Conservation (phyloP, 495 filamentous ascomycete species). For the Aspergillus campestris region DNA sequence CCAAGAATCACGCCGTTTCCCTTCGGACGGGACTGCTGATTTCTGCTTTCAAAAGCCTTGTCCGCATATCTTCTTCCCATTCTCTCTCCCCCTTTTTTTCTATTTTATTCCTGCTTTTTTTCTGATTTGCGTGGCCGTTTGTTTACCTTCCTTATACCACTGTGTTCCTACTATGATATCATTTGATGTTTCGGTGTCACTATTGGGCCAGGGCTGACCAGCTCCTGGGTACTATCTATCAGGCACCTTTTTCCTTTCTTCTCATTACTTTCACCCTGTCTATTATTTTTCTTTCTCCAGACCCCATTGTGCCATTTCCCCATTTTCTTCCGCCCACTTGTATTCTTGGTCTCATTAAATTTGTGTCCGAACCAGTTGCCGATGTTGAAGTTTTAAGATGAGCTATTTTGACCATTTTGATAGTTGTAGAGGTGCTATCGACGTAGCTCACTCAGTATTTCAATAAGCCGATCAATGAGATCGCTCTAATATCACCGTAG, state of each 20-base stretch:
- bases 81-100: slow-evolving; percentile 1
- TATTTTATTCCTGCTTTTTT: slow-evolving; percentile 5
- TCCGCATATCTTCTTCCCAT: not conserved
- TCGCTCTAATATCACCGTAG: no score
- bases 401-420: no score
- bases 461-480: no score
- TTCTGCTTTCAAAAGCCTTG: no score
- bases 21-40: no score
- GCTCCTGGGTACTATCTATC: slow-evolving; percentile 2
- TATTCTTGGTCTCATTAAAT: slow-evolving; percentile 1
- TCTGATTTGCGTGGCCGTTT: not conserved
- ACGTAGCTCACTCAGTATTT: no score
- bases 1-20: no score
- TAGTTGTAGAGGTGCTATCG: no score
- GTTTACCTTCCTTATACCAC: slow-evolving; percentile 17
- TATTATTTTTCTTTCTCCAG: not conserved
- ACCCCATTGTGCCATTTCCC: not conserved
- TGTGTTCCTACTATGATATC: slow-evolving; percentile 9
- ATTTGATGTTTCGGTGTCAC: slow-evolving; percentile 5
- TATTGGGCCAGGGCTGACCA: not conserved
- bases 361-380: no score
- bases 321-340: slow-evolving; percentile 2
- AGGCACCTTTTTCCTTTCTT: not conserved
- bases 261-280: no score
- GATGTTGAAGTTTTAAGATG: no score